Evolutionary conservation across 805 yeast species (phyloP).

Genomic region (Candida taoyuanica): DNA sequence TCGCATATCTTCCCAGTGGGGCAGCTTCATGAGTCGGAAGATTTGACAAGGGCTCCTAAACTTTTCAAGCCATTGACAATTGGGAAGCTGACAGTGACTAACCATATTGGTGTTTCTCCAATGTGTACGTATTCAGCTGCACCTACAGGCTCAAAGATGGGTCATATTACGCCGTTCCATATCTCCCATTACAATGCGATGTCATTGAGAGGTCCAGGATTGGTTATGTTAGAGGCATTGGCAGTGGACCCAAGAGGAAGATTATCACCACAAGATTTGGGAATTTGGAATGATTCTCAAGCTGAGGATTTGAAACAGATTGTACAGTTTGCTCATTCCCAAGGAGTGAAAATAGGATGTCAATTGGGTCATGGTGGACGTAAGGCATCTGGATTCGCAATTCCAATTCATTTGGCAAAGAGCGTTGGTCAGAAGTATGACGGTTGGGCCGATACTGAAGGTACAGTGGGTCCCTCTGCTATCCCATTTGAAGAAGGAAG

Average conservation of each 20-base stretch:
- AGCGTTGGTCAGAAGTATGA: constrained; percentile 31
- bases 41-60: constrained; percentile 12
- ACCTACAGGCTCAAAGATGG: constrained; percentile 26
- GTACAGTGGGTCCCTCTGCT: constrained; percentile 44
- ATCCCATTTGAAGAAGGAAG: constrained; percentile 24
- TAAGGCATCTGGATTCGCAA: constrained; percentile 36
- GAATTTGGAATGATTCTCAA: constrained; percentile 47
- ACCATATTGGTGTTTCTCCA: constrained; percentile 53
- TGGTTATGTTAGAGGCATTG: constrained; percentile 43
- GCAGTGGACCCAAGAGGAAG: constrained; percentile 39
- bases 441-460: constrained; percentile 37
- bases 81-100: constrained; percentile 30
- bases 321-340: constrained; percentile 43
- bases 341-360: constrained; percentile 42
- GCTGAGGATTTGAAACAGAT: constrained; percentile 36
- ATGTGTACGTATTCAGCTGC: constrained; percentile 49
- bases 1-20: constrained; percentile 12
- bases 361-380: constrained; percentile 57
- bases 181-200: constrained; percentile 44
- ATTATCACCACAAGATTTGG: constrained; percentile 41
- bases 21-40: constrained; percentile 9
- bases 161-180: constrained; percentile 43
- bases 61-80: constrained; percentile 21
- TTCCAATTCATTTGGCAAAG: constrained; percentile 29
- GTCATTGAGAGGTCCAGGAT: constrained; percentile 46